Percentiles rank a stretch among this genome's conserved stretches.
phyloP scores from a whole-genome alignment of 257 asterid species.

The Paraleonurus japonicus region DNA sequence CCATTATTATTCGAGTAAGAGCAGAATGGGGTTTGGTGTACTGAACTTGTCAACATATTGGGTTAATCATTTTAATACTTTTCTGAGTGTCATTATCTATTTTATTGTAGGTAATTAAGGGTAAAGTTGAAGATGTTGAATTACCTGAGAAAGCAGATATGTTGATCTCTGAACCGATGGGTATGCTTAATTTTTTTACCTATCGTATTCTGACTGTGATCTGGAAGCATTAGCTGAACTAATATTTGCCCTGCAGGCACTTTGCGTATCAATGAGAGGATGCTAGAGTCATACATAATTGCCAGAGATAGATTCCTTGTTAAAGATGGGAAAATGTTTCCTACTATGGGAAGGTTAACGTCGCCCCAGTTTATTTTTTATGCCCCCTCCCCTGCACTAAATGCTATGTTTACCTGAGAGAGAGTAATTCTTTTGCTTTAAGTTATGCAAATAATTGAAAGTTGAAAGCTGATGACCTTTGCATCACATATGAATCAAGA shows the following conservation, averaged over 20 bases:
- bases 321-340: slow-evolving; percentile 95
- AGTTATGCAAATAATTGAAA: not conserved
- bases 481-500: not conserved
- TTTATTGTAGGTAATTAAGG: slow-evolving; percentile 73
- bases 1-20: no score
- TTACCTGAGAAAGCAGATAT: slow-evolving; percentile 96
- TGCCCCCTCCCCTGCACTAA: not conserved
- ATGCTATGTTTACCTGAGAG: slow-evolving; percentile 8
- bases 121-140: slow-evolving; percentile 95
- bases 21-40: no score
- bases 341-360: slow-evolving; percentile 80
- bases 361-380: not conserved
- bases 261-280: slow-evolving; percentile 91
- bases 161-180: slow-evolving; percentile 99
- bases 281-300: slow-evolving; percentile 94
- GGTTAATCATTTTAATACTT: slow-evolving; percentile 2
- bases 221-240: slow-evolving; percentile 13
- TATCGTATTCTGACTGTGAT: slow-evolving; percentile 19
- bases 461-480: not conserved
- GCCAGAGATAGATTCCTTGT: slow-evolving; percentile 97
- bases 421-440: not conserved
- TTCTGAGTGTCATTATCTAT: slow-evolving; percentile 18
- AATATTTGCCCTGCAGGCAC: slow-evolving; percentile 66
- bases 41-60: no score
- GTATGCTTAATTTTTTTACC: slow-evolving; percentile 42